Evolutionary conservation across 495 filamentous ascomycete genomes (phyloP), one percentile per base, ranked within the genome.

Genomic region (Daldinia decipiens): DNA sequence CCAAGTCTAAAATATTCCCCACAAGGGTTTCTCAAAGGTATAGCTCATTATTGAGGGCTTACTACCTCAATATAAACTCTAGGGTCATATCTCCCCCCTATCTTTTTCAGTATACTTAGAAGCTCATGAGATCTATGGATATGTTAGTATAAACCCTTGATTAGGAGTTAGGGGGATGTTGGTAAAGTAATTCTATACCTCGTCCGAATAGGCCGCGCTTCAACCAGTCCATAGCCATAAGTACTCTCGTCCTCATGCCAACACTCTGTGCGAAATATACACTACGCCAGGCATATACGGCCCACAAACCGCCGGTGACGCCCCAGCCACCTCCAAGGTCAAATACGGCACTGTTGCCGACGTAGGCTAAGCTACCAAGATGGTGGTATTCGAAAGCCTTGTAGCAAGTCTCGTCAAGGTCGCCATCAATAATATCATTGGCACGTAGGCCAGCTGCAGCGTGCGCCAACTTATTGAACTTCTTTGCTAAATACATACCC

Each of bases 211-310:
- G 77, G 13, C 92, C 91, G 79, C 96, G 86, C 88, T 98, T 99
- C 9, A 85, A 89, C 96, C 96, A 99, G 81, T 99, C 96, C 96
- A 99, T 98, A 0, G 93, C 94, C 83, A 99, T 81, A 79, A 99
- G 79, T 70, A 93, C 84, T 61, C 95, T 85, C 47, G 96, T 99
- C 75, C 96, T 82, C 54, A 97, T 85, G 77, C 93, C 97, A 45
- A 99, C 96, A 79, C 94, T 97, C 86, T 99, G 92, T 19, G 96
- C 94, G 80, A 99, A 98, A 81, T 99, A 99, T 34, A 98, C 90
- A 72, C 93, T 95, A 50, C 94, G 83, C 96, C 96, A 99, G 59
- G 97, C 87, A 80, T 99, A 99, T 73, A 98, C 94, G 11, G 93
- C 95, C 84, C 97, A 83, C 62, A 99, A 77, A 2, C 96, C 96